Conservation (phyloP, 1,284 basidiomycete genomes). For the Cutaneotrichosporon cutaneum region DNA sequence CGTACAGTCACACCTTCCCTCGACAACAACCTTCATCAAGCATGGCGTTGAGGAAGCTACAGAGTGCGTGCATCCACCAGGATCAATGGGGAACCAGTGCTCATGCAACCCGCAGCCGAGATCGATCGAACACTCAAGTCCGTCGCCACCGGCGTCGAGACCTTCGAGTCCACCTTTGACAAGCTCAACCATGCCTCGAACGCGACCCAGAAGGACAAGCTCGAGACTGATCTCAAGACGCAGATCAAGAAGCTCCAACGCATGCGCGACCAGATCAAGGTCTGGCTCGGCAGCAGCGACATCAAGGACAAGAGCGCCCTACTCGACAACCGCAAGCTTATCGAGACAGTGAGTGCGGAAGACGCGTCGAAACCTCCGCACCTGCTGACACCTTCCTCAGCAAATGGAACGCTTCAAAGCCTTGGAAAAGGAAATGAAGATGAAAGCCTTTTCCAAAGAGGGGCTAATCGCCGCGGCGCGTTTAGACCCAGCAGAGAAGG, state of each 20-base stretch:
- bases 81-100: background rate
- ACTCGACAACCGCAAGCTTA: slow-evolving; percentile 89
- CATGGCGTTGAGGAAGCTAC: slow-evolving; percentile 50
- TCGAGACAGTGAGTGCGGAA: slow-evolving; percentile 80
- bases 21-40: slow-evolving; percentile 2
- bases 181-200: slow-evolving; percentile 94
- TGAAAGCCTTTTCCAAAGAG: slow-evolving; percentile 99
- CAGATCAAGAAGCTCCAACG: slow-evolving; percentile 99
- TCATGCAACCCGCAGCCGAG: slow-evolving; percentile 64
- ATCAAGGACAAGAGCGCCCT: slow-evolving; percentile 98
- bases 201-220: slow-evolving; percentile 90
- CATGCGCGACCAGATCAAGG: slow-evolving; percentile 97
- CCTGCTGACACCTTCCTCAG: slow-evolving; percentile 56
- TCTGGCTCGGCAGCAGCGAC: slow-evolving; percentile 96
- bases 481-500: slow-evolving; percentile 94
- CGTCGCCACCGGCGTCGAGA: slow-evolving; percentile 87
- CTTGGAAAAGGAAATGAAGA: slow-evolving; percentile 99
- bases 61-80: slow-evolving; percentile 30
- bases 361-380: background rate
- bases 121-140: slow-evolving; percentile 96
- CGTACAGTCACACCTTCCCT: background rate
- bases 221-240: slow-evolving; percentile 90
- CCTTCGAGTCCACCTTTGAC: slow-evolving; percentile 92
- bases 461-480: slow-evolving; percentile 91
- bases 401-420: slow-evolving; percentile 99